These are phyloP conservation scores for Perkinsus chesapeaki DNA, from an alignment of 169 alveolate genomes.

Conservation along the genomic window DNA sequence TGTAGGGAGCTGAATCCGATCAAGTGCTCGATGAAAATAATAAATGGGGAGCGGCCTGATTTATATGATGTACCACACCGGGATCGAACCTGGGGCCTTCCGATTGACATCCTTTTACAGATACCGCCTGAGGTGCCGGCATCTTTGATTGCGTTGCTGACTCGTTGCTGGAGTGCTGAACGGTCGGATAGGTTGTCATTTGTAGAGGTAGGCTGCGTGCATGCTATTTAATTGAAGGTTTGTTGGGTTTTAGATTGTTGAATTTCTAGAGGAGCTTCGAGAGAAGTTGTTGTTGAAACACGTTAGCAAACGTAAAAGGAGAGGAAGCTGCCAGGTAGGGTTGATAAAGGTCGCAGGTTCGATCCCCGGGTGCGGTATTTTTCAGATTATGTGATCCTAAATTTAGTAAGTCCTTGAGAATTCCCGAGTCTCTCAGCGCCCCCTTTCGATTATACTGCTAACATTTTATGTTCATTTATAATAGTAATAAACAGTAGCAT, in stretches of 20 bases:
- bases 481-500: background rate
- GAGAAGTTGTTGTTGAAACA: background rate
- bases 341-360: background rate
- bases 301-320: background rate
- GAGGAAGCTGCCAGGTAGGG: background rate
- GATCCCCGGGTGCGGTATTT: background rate
- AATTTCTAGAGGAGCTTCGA: background rate
- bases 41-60: background rate
- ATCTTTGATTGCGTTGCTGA: background rate
- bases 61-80: background rate
- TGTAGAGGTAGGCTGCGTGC: background rate
- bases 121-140: background rate
- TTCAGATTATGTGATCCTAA: background rate
- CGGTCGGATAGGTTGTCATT: background rate
- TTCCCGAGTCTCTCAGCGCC: background rate
- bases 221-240: background rate
- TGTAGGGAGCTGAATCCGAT: background rate
- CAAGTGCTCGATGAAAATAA: background rate
- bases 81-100: background rate
- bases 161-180: background rate
- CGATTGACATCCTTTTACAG: background rate
- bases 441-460: background rate
- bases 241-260: background rate
- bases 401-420: too few species aligned
- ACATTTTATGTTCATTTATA: background rate